A percentile compares a stretch with the other conserved stretches of the same genome.
These are phyloP conservation scores for Penicillium fimorum DNA, from an alignment of 495 filamentous ascomycete genomes.

Conservation along the genomic window DNA sequence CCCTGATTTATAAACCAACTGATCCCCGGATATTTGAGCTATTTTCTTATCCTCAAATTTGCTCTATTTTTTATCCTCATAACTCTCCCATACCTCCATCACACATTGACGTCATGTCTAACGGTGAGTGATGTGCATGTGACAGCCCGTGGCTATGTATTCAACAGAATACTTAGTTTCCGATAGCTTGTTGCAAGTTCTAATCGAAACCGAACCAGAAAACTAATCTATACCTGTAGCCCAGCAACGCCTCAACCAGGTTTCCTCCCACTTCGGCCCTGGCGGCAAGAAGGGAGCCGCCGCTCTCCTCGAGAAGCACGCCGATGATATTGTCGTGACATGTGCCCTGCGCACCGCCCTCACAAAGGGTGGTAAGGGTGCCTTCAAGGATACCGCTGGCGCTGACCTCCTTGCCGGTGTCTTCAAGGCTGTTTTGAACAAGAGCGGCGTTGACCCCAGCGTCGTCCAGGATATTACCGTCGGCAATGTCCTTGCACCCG, in stretches of 20 bases:
- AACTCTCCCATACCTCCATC: constrained; percentile 12
- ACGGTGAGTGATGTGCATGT: constrained; percentile 30
- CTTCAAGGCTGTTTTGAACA: constrained; percentile 74
- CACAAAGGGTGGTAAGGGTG: constrained; percentile 88
- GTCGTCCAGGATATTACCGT: constrained; percentile 91
- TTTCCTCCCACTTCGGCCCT: constrained; percentile 58
- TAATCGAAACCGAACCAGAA: neutral
- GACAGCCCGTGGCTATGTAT: constrained; percentile 2
- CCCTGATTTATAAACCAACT: constrained; percentile 28
- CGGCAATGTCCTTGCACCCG: constrained; percentile 85
- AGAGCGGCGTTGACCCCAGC: constrained; percentile 79
- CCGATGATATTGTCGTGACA: constrained; percentile 86
- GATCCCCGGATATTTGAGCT: constrained; percentile 14
- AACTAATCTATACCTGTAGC: constrained; percentile 34
- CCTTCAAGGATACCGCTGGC: constrained; percentile 89
- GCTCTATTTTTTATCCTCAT: constrained; percentile 11
- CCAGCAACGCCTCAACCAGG: constrained; percentile 61
- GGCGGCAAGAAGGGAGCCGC: constrained; percentile 48
- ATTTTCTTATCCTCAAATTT: constrained; percentile 14
- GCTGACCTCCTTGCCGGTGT: constrained; percentile 84
- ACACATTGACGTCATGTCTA: constrained; percentile 44
- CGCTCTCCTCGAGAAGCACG: constrained; percentile 58
- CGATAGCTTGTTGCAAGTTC: neutral
- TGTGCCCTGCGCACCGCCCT: constrained; percentile 88
- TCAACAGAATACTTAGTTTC: neutral